phyloP scores from a whole-genome alignment of 2,329 filamentous ascomycete genomes.

The Capronia americana region DNA sequence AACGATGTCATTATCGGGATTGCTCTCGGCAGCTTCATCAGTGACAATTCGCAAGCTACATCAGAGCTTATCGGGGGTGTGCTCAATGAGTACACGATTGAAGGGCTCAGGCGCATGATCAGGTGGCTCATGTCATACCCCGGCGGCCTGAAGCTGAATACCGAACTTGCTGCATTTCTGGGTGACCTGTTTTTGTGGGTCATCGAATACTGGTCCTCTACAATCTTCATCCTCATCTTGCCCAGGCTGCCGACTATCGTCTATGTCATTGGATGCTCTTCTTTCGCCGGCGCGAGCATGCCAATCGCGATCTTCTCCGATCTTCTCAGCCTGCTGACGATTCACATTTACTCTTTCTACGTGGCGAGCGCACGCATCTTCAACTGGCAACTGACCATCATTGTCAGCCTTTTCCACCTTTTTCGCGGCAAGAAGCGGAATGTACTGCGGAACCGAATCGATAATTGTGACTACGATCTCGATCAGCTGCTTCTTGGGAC shows the following conservation, averaged over 20 bases:
- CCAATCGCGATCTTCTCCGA: slow-evolving; percentile 96
- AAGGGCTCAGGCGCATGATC: slow-evolving; percentile 86
- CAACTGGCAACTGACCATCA: slow-evolving; percentile 97
- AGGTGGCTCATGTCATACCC: slow-evolving; percentile 96
- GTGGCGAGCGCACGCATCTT: slow-evolving; percentile 95
- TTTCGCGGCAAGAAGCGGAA: slow-evolving; percentile 99
- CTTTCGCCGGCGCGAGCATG: slow-evolving; percentile 95
- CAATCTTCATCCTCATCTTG: slow-evolving; percentile 68
- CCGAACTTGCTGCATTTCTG: slow-evolving; percentile 88
- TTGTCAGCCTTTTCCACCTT: slow-evolving; percentile 96
- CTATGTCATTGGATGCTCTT: slow-evolving; percentile 90
- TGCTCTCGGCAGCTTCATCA: slow-evolving; percentile 92
- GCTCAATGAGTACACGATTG: slow-evolving; percentile 81
- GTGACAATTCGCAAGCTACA: slow-evolving; percentile 88
- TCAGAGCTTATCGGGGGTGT: slow-evolving; percentile 78
- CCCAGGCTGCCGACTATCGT: slow-evolving; percentile 85
- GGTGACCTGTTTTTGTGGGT: slow-evolving; percentile 98
- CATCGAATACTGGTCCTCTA: slow-evolving; percentile 88
- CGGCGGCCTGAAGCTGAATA: slow-evolving; percentile 92
- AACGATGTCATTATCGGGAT: slow-evolving; percentile 99
- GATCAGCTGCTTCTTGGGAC: slow-evolving; percentile 96
- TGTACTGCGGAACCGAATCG: slow-evolving; percentile 93
- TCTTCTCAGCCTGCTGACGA: slow-evolving; percentile 83
- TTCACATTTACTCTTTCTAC: slow-evolving; percentile 98
- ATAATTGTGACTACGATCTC: slow-evolving; percentile 97